A percentile compares a stretch with the other conserved stretches of the same genome.
Evolutionary conservation across 225 moss, liverwort and hornwort species (phyloP).

Genomic region (Marchantia polymorpha): DNA sequence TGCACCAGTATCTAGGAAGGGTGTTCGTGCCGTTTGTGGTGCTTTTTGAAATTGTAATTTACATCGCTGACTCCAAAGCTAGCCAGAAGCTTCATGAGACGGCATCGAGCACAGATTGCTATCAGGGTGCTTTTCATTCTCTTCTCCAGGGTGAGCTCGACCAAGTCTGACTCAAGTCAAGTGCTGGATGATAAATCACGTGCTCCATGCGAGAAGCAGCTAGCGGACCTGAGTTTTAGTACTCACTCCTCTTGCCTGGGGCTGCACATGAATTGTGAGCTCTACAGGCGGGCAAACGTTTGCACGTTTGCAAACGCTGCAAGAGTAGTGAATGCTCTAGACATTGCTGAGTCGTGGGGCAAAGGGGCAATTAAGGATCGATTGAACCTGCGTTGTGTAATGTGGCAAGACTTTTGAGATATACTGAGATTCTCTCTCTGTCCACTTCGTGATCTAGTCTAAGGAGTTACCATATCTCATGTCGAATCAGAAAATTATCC

Average conservation of each 20-base stretch:
- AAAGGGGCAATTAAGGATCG: no score
- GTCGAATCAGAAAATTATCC: no score
- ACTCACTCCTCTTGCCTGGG: not conserved
- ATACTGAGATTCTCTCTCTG: no score
- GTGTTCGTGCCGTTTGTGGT: constrained; percentile 53
- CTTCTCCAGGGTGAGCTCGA: constrained; percentile 64
- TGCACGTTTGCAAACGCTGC: no score
- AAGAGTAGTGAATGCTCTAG: no score
- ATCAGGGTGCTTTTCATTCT: constrained; percentile 59
- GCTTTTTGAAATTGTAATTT: constrained; percentile 54
- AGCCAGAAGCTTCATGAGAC: constrained; percentile 46
- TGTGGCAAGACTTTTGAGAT: no score
- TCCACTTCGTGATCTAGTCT: no score
- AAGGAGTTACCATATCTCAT: no score
- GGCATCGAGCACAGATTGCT: constrained; percentile 46
- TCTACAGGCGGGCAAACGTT: no score
- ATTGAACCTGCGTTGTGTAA: no score
- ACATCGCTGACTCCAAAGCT: constrained; percentile 43
- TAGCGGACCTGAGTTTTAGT: not conserved
- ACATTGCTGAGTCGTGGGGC: no score
- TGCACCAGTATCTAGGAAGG: constrained; percentile 41
- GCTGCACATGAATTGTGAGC: no score
- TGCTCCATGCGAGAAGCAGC: constrained; percentile 49
- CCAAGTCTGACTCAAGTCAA: constrained; percentile 33
- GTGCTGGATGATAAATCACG: constrained; percentile 52